phyloP scores from a whole-genome alignment of 495 filamentous ascomycete species.

The Halenospora varia region DNA sequence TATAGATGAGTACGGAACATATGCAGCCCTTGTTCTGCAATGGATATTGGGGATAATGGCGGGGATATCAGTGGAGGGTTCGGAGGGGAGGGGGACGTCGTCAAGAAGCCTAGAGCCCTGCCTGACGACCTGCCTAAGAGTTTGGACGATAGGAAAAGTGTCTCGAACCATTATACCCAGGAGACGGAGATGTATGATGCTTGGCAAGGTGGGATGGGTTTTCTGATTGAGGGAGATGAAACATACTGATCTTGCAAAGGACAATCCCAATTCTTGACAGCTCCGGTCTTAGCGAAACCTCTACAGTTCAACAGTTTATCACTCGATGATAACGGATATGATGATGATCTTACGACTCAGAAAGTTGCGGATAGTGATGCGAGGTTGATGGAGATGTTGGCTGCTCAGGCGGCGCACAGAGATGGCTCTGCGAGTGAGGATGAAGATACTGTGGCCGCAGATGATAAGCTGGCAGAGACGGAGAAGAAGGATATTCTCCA shows the following conservation, averaged over 20 bases:
- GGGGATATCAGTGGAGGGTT: constrained; percentile 39
- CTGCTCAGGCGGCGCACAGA: constrained; percentile 82
- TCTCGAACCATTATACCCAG: constrained; percentile 47
- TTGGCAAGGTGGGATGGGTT: constrained; percentile 75
- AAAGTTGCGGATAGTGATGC: constrained; percentile 78
- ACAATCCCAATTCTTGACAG: constrained; percentile 89
- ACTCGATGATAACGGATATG: constrained; percentile 66
- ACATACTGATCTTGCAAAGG: constrained; percentile 47
- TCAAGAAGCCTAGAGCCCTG: constrained; percentile 36
- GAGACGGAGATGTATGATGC: constrained; percentile 99
- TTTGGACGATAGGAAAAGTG: constrained; percentile 76
- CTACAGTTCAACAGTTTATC: constrained; percentile 77
- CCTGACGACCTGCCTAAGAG: constrained; percentile 87
- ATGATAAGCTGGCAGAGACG: constrained; percentile 66
- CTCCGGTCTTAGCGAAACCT: constrained; percentile 77
- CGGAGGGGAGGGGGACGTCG: constrained; percentile 23
- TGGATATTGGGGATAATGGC: constrained; percentile 54
- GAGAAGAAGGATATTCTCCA: constrained; percentile 82
- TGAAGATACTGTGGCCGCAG: constrained; percentile 70
- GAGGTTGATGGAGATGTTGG: constrained; percentile 91
- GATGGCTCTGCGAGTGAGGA: constrained; percentile 68
- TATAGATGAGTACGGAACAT: constrained; percentile 16
- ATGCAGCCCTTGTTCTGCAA: constrained; percentile 29
- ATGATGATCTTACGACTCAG: constrained; percentile 54
- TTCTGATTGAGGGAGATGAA: not conserved